A percentile compares a stretch with the other conserved stretches of the same genome.
Evolutionary conservation across 208 protist species (phyloP).

Genomic region (Trypanosoma scelopori): DNA sequence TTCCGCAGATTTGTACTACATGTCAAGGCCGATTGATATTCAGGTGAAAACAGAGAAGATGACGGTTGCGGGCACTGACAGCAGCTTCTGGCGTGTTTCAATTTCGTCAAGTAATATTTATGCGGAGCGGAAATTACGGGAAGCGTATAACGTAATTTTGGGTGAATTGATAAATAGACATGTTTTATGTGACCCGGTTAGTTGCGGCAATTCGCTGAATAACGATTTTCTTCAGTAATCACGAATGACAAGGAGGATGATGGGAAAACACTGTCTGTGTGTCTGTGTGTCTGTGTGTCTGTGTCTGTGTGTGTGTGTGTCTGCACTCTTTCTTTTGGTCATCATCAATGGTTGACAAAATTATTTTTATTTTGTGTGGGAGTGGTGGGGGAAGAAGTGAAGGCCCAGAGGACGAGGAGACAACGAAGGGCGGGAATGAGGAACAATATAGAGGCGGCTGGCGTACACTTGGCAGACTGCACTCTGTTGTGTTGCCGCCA

Average conservation of each 20-base stretch:
- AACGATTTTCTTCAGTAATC: slow-evolving; percentile 22
- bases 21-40: slow-evolving; percentile 58
- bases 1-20: slow-evolving; percentile 55
- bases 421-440: slow-evolving; percentile 12
- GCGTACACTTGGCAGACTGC: slow-evolving; percentile 47
- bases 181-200: slow-evolving; percentile 10
- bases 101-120: slow-evolving; percentile 49
- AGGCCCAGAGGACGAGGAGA: neutral
- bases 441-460: slow-evolving; percentile 37
- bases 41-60: slow-evolving; percentile 50
- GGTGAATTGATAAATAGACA: neutral
- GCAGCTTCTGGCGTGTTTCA: slow-evolving; percentile 53
- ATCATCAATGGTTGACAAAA: neutral
- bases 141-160: slow-evolving; percentile 10
- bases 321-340: slow-evolving; percentile 19
- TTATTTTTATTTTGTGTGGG: slow-evolving; percentile 3
- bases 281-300: too few relatives aligned
- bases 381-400: too few relatives aligned
- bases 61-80: slow-evolving; percentile 24
- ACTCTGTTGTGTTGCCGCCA: slow-evolving; percentile 28
- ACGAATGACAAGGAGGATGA: slow-evolving; percentile 3
- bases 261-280: neutral
- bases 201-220: slow-evolving; percentile 11
- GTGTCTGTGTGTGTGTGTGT: too few relatives aligned
- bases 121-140: slow-evolving; percentile 41